These are phyloP conservation scores for Hapsidospora chrysogenum DNA, from an alignment of 495 filamentous ascomycete genomes.

Conservation along the genomic window DNA sequence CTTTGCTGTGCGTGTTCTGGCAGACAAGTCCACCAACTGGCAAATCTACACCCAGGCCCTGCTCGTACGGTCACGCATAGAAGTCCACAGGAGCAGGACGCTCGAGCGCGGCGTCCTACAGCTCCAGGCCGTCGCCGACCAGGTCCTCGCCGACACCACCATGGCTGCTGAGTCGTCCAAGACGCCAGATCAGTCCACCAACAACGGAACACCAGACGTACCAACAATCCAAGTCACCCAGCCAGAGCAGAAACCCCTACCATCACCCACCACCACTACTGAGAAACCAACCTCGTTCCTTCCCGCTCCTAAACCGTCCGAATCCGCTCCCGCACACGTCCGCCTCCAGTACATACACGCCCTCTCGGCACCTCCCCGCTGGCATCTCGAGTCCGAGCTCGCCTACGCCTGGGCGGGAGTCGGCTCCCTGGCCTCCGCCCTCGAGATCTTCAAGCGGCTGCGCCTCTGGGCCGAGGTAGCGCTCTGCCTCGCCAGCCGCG, in stretches of 20 bases:
- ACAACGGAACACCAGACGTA: constrained; percentile 9
- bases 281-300: constrained; percentile 58
- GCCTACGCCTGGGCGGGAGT: constrained; percentile 79
- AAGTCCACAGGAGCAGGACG: constrained; percentile 70
- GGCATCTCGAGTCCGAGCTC: constrained; percentile 87
- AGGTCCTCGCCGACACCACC: constrained; percentile 75
- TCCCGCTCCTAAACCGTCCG: constrained; percentile 53
- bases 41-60: constrained; percentile 93
- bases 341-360: constrained; percentile 70
- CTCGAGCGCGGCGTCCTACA: constrained; percentile 81
- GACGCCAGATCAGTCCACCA: constrained; percentile 7
- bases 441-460: constrained; percentile 91
- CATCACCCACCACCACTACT: constrained; percentile 1
- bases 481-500: constrained; percentile 50
- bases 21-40: constrained; percentile 88
- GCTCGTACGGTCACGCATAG: constrained; percentile 73
- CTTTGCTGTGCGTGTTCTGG: constrained; percentile 74
- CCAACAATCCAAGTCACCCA: constrained; percentile 22
- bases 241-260: constrained; percentile 6
- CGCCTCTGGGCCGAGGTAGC: constrained; percentile 94
- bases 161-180: constrained; percentile 17
- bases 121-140: constrained; percentile 89
- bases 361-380: constrained; percentile 67
- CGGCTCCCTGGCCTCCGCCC: constrained; percentile 71
- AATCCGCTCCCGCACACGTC: constrained; percentile 61